Evolutionary conservation across 257 asterid genomes (phyloP).

Genomic region (Petunia axillaris): DNA sequence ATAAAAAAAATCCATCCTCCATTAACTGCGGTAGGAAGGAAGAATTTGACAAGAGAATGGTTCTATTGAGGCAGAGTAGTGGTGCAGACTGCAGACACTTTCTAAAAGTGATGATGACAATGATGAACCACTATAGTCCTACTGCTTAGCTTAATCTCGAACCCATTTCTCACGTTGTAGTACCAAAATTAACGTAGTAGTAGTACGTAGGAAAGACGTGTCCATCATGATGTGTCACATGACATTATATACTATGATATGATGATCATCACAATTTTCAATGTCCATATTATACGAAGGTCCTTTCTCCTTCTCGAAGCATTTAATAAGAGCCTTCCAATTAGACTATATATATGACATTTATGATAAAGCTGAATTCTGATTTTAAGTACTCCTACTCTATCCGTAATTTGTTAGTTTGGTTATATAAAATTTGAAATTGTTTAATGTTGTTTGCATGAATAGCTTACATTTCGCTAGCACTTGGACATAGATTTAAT

Average conservation of each 20-base stretch:
- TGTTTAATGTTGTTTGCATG: too few relatives aligned
- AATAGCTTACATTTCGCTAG: too few relatives aligned
- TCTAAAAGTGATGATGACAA: neutral
- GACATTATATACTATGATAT: neutral
- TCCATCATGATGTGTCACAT: slow-evolving; percentile 15
- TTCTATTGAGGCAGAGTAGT: too few relatives aligned
- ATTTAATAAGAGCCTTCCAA: neutral
- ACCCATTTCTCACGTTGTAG: slow-evolving; percentile 3
- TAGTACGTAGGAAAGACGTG: neutral
- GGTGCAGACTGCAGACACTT: neutral
- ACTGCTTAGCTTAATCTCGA: neutral
- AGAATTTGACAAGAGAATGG: too few relatives aligned
- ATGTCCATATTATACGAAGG: neutral
- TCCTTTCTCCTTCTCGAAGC: neutral
- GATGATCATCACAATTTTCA: neutral
- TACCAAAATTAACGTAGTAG: slow-evolving; percentile 2
- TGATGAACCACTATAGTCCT: slow-evolving; percentile 1
- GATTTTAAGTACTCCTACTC: too few relatives aligned
- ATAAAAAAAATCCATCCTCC: too few relatives aligned
- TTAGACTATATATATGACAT: neutral
- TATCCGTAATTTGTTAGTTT: neutral
- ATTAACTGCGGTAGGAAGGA: too few relatives aligned
- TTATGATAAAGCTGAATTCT: neutral
- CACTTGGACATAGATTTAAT: too few relatives aligned
- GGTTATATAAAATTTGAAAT: too few relatives aligned